Evolutionary conservation across 1,284 basidiomycete species (phyloP).

Genomic region (Ganoderma multipileum): DNA sequence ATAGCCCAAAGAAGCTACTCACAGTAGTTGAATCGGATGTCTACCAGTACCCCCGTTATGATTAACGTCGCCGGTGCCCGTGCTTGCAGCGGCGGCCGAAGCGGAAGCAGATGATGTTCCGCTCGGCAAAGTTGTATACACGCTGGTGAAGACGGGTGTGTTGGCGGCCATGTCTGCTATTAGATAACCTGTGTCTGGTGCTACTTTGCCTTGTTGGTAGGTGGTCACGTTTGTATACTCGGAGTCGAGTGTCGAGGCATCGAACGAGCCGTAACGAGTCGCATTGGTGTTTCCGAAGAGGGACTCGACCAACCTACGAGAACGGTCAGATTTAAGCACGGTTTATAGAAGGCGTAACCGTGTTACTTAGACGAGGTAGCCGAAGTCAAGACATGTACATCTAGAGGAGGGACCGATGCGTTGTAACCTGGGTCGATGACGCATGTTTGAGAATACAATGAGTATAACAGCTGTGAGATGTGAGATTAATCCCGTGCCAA

Average conservation of each 20-base stretch:
- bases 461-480: slow-evolving; percentile 15
- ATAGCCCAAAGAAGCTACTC: neutral
- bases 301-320: slow-evolving; percentile 12
- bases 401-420: slow-evolving; percentile 2
- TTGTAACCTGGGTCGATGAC: slow-evolving; percentile 12
- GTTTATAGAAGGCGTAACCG: too few relatives aligned
- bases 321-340: neutral
- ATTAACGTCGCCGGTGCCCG: neutral
- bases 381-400: slow-evolving; percentile 7
- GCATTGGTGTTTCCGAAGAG: slow-evolving; percentile 16
- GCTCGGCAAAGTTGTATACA: neutral
- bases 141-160: neutral
- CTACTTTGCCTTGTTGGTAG: neutral
- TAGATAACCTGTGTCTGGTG: neutral
- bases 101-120: neutral
- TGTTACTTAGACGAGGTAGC: neutral
- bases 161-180: slow-evolving; percentile 6
- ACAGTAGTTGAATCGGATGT: neutral
- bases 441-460: slow-evolving; percentile 12
- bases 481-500: neutral
- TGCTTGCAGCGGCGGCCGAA: neutral
- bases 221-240: slow-evolving; percentile 8
- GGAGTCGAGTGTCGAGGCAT: slow-evolving; percentile 16
- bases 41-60: neutral
- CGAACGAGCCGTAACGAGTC: slow-evolving; percentile 15